Evolutionary conservation across 1,284 basidiomycete species (phyloP).

Genomic region (Fomitopsis pinicola): DNA sequence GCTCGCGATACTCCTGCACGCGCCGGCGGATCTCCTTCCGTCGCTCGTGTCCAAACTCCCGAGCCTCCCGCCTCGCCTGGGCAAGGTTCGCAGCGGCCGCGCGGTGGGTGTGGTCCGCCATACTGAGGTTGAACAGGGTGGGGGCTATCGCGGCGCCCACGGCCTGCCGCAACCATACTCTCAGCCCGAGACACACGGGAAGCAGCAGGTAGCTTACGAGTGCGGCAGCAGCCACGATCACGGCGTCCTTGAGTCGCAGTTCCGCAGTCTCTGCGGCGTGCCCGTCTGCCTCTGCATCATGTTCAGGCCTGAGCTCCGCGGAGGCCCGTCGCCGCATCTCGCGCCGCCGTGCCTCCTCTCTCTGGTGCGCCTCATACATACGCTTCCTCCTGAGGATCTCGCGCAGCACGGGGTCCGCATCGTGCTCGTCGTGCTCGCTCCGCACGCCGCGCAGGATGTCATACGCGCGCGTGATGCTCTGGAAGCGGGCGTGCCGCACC

Average conservation of each 20-base stretch:
- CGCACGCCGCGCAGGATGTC: constrained; percentile 29
- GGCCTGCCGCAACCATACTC: constrained; percentile 17
- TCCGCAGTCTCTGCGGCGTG: not conserved
- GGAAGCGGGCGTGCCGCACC: constrained; percentile 42
- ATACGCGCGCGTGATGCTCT: constrained; percentile 46
- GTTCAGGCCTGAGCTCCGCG: not conserved
- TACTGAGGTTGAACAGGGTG: constrained; percentile 16
- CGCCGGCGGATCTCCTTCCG: constrained; percentile 35
- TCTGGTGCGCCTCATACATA: constrained; percentile 15
- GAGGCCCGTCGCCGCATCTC: not conserved
- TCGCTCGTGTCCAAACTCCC: constrained; percentile 35
- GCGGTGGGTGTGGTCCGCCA: constrained; percentile 25
- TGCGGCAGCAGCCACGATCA: constrained; percentile 32
- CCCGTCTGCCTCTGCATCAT: constrained; percentile 22
- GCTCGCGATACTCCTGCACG: constrained; percentile 29
- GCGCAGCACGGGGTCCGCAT: constrained; percentile 29
- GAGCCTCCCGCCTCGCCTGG: constrained; percentile 37
- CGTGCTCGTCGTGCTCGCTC: not conserved
- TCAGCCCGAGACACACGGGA: too few relatives aligned
- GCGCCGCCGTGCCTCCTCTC: constrained; percentile 3
- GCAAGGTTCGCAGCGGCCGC: constrained; percentile 39
- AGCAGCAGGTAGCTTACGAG: not conserved
- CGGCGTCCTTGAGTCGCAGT: constrained; percentile 33
- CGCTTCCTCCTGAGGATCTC: constrained; percentile 38
- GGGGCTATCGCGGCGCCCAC: constrained; percentile 32